Base-by-base conservation (phyloP, 352 stramenopile genomes). In the Lagenidium sp. region DNA sequence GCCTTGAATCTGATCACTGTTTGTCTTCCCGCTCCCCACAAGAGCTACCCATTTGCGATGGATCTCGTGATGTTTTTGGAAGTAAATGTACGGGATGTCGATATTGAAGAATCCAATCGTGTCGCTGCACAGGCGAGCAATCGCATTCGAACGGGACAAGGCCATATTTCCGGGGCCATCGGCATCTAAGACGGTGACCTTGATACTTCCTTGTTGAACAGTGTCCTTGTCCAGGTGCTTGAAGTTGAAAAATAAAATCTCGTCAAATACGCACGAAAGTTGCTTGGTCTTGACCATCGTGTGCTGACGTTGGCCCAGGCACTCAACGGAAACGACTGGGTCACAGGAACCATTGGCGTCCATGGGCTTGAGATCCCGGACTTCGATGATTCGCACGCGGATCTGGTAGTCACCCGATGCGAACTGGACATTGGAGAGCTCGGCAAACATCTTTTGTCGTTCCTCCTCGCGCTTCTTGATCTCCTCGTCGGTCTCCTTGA, bases 211-310 rank as follows among this genome's bases (percentile, higher is more conserved):
- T 41, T 80, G 67, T 48, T 93, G 66, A 6, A 87, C 55, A 15
- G 61, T 68, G 24, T 88, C 75, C 56, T 78, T 84, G 52, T 89
- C 75, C 6, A 94, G 15, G 32, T 89, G 55, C 22, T 66, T 64
- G 28, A 96, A 88, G 47, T 92, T 83, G 55, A 97, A 95, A 43
- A 90, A 90, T 20, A 96, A 63, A 13, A 76, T 73, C 49, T 97
- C 82, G 55, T 97, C 89, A 63, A 95, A 96, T 3, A 97, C 80
- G 30, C 70, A 89, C 21, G 69, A 90, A 11, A 87, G 61, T 39
- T 86, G 72, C 47, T 94, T 80, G 49, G 86, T 65, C 65, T 94
- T 82, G 44, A 93, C 68, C 32, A 75, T 58, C 6, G 75, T 93
- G 44, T 94, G 65, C 40, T 92, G 71, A 7, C 73, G 71, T 40